Evolutionary conservation across 106 monocot genomes (phyloP).

Genomic region (Triglochin maritima): DNA sequence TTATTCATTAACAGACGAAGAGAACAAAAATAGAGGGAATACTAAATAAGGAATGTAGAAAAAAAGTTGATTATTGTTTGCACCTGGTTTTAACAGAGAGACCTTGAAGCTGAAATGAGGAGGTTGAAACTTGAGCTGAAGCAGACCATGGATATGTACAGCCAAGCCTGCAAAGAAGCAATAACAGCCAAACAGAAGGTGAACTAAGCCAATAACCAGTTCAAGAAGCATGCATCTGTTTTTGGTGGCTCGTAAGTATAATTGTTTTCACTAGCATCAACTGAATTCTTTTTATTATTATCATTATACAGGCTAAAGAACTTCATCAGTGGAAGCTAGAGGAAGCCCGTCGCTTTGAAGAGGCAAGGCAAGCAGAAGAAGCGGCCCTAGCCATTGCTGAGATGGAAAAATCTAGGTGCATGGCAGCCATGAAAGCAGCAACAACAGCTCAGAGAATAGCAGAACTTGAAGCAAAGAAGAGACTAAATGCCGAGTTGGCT

Average conservation of each 20-base stretch:
- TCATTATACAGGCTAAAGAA: constrained; percentile 17
- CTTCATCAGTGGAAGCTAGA: constrained; percentile 30
- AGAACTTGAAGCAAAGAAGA: constrained; percentile 25
- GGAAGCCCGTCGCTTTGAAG: constrained; percentile 15
- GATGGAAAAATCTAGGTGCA: constrained; percentile 23
- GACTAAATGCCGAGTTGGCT: constrained; percentile 19
- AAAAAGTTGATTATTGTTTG: constrained; percentile 1
- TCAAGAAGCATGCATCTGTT: not conserved
- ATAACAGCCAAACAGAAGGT: constrained; percentile 32
- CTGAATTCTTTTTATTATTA: not conserved
- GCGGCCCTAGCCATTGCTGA: constrained; percentile 22
- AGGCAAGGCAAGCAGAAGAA: constrained; percentile 18
- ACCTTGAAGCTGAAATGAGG: constrained; percentile 27
- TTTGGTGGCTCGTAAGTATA: not conserved
- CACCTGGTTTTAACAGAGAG: constrained; percentile 1
- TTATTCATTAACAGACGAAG: no score
- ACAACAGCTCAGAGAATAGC: constrained; percentile 21
- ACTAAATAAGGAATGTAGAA: not conserved
- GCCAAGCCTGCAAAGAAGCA: constrained; percentile 29
- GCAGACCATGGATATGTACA: constrained; percentile 38
- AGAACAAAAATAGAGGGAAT: not conserved
- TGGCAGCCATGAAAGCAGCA: constrained; percentile 22
- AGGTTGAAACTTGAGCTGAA: constrained; percentile 35
- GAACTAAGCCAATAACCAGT: not conserved
- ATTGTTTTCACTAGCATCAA: not conserved